phyloP scores from a whole-genome alignment of 805 yeast genomes.

The Yueomyces sinensis region DNA sequence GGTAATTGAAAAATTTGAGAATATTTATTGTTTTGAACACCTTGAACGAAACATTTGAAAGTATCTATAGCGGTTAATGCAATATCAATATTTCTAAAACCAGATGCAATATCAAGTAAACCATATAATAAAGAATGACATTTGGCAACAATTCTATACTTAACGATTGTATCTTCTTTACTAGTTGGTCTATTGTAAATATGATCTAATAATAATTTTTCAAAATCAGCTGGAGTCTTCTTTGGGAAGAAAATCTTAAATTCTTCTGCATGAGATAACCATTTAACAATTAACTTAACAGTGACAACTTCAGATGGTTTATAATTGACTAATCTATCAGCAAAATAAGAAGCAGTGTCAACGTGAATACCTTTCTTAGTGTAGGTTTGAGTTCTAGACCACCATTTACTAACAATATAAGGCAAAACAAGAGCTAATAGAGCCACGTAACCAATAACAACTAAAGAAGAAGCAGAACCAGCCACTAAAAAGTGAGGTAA shows the following conservation, averaged over 20 bases:
- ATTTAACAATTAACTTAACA: conserved; percentile 39
- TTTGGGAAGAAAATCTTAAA: conserved; percentile 32
- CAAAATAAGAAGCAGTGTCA: conserved; percentile 68
- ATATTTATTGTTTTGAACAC: conserved; percentile 41
- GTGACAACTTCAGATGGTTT: conserved; percentile 55
- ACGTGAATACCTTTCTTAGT: conserved; percentile 77
- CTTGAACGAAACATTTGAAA: conserved; percentile 63
- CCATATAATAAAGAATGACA: conserved; percentile 56
- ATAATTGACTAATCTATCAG: conserved; percentile 58
- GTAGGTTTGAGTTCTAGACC: conserved; percentile 68
- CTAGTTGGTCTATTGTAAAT: conserved; percentile 30
- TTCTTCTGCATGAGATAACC: conserved; percentile 59
- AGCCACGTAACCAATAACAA: conserved; percentile 49
- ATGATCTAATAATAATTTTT: conserved; percentile 40
- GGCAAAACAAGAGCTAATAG: conserved; percentile 75
- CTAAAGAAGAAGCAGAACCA: conserved; percentile 55
- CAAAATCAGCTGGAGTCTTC: conserved; percentile 34
- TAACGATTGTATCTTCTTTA: conserved; percentile 16
- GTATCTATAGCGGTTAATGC: conserved; percentile 49
- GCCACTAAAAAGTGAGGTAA: conserved; percentile 84
- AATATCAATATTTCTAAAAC: conserved; percentile 62
- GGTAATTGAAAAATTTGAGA: conserved; percentile 77
- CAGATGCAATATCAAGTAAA: conserved; percentile 67
- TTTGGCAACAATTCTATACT: conserved; percentile 44
- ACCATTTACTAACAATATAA: conserved; percentile 72